Evolutionary conservation across 1,139 yeast genomes (phyloP).

Genomic region (Diutina neorugosa): DNA sequence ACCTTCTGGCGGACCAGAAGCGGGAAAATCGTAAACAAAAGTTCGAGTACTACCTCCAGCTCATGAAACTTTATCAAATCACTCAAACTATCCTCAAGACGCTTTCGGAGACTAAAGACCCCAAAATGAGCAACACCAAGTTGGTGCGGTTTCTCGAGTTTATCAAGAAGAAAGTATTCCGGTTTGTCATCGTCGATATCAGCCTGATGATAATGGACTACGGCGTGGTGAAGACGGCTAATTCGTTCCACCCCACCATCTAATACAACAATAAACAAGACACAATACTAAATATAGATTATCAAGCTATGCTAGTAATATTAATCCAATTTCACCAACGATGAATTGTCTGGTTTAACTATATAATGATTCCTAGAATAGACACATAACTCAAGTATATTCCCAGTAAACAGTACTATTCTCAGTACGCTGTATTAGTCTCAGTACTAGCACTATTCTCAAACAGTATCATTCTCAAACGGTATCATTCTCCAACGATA

Average conservation of each 20-base stretch:
- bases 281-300: too few relatives aligned
- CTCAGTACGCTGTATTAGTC: too few relatives aligned
- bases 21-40: constrained; percentile 24
- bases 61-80: constrained; percentile 4
- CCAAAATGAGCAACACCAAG: constrained; percentile 9
- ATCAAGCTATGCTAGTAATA: too few relatives aligned
- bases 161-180: constrained; percentile 23
- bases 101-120: constrained; percentile 11
- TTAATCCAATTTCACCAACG: too few relatives aligned
- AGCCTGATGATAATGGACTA: constrained; percentile 27
- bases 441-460: too few relatives aligned
- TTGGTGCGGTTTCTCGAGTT: constrained; percentile 24
- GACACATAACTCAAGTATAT: too few relatives aligned
- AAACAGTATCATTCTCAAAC: too few relatives aligned
- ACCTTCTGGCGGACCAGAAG: constrained; percentile 12
- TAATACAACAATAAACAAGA: background rate
- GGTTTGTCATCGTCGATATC: constrained; percentile 27
- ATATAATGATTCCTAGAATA: too few relatives aligned
- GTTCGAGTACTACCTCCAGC: constrained; percentile 25
- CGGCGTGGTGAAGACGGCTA: constrained; percentile 11
- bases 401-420: too few relatives aligned
- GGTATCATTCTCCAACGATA: too few relatives aligned
- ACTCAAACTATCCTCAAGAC: background rate
- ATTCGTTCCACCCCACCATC: background rate
- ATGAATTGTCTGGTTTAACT: too few relatives aligned